A percentile compares a stretch with the other conserved stretches of the same genome.
Conservation (phyloP, 208 protist species). For the Herpetomonas tarakana region DNA sequence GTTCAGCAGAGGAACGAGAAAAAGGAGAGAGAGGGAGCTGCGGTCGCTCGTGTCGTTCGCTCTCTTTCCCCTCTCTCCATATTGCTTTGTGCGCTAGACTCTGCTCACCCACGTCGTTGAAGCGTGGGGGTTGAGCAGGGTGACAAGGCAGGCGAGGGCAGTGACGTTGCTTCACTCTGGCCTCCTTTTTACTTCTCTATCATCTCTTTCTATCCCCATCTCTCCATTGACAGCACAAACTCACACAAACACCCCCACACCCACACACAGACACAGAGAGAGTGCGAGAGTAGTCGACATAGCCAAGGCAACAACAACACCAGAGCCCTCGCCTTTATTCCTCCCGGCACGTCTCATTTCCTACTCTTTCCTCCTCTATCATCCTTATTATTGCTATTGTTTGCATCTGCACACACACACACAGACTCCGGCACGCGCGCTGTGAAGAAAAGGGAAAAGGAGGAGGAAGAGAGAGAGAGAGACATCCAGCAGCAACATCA, state of each 20-base stretch:
- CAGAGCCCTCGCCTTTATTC: slow-evolving; percentile 7
- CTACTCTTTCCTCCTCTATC: slow-evolving; percentile 7
- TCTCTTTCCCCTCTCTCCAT: slow-evolving; percentile 2
- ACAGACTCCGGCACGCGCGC: background rate
- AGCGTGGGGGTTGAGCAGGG: no score
- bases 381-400: slow-evolving; percentile 3
- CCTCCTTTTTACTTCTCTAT: background rate
- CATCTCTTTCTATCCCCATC: background rate
- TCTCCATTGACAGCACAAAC: no score
- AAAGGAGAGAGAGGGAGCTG: no score
- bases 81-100: no score
- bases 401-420: slow-evolving; percentile 2
- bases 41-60: background rate
- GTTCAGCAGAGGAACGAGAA: no score
- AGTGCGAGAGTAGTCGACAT: slow-evolving; percentile 4
- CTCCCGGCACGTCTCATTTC: background rate
- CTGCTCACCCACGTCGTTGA: no score
- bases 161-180: background rate
- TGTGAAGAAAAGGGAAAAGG: background rate
- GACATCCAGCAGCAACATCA: background rate
- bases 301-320: no score
- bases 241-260: no score
- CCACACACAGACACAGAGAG: no score
- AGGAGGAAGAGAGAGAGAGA: background rate
- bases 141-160: no score